Evolutionary conservation across 805 yeast species (phyloP).

Genomic region (Wickerhamomyces strasburgensis): DNA sequence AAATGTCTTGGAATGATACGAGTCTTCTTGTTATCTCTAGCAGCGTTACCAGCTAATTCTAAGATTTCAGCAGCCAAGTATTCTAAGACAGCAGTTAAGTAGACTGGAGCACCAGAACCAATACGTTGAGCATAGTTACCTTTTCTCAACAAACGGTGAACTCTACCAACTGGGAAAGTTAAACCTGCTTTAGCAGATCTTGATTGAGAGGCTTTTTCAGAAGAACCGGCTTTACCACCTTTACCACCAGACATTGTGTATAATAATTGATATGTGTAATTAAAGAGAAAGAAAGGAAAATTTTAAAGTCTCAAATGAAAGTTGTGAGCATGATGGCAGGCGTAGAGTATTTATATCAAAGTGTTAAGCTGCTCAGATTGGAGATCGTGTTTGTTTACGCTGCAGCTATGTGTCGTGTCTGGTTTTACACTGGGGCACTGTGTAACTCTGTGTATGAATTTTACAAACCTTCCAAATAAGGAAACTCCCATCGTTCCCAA

Average conservation of each 20-base stretch:
- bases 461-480: neutral
- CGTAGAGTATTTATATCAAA: too few species aligned
- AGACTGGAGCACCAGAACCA: slow-evolving; percentile 99
- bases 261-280: slow-evolving; percentile 11
- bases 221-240: slow-evolving; percentile 90
- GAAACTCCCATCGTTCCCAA: neutral
- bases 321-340: neutral
- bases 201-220: slow-evolving; percentile 94
- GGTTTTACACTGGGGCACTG: too few species aligned
- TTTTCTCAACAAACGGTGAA: slow-evolving; percentile 92
- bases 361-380: too few species aligned
- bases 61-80: slow-evolving; percentile 96
- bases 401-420: neutral
- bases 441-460: too few species aligned
- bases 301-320: neutral
- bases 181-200: slow-evolving; percentile 99
- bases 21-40: slow-evolving; percentile 98
- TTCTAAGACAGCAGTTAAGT: slow-evolving; percentile 94
- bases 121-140: slow-evolving; percentile 98
- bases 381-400: too few species aligned
- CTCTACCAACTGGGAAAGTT: slow-evolving; percentile 99
- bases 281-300: slow-evolving; percentile 1
- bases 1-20: slow-evolving; percentile 98
- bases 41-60: slow-evolving; percentile 99
- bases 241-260: slow-evolving; percentile 59